These are phyloP conservation scores for Fonsecaea pugnacius DNA, from an alignment of 2,329 filamentous ascomycete genomes.

Conservation along the genomic window DNA sequence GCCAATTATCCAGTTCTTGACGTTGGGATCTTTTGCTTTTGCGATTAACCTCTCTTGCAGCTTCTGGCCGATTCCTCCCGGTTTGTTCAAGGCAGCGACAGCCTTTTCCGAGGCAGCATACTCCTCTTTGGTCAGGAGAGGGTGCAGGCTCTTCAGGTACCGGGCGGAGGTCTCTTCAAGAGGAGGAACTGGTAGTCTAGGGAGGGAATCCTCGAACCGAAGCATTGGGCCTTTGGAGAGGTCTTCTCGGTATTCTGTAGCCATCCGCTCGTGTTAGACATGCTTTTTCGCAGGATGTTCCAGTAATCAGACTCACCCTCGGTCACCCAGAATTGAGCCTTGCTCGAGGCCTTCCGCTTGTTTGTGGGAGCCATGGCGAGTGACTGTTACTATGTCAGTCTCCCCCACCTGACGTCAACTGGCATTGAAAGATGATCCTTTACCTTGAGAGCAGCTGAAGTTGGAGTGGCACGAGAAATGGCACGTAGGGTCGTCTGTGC, in stretches of 20 bases:
- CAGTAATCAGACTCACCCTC: conserved; percentile 47
- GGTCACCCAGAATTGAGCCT: conserved; percentile 40
- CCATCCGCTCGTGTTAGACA: neutral
- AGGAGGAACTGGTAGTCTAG: conserved; percentile 64
- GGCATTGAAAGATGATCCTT: neutral
- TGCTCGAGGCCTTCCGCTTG: conserved; percentile 49
- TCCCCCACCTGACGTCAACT: conserved; percentile 24
- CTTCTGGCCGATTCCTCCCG: conserved; percentile 79
- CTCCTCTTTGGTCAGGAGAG: conserved; percentile 63
- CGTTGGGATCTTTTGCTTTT: conserved; percentile 75
- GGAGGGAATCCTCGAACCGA: conserved; percentile 69
- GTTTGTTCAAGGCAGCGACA: conserved; percentile 83
- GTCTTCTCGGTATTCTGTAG: conserved; percentile 67
- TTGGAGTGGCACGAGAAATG: conserved; percentile 26
- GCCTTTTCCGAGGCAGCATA: conserved; percentile 72
- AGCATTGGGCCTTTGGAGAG: conserved; percentile 66
- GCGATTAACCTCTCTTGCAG: conserved; percentile 88
- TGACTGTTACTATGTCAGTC: conserved; percentile 28
- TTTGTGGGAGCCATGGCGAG: conserved; percentile 38
- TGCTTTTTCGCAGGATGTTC: neutral
- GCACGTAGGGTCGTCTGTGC: conserved; percentile 32
- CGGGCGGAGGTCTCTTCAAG: conserved; percentile 67
- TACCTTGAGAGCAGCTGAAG: conserved; percentile 28
- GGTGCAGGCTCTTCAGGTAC: conserved; percentile 70
- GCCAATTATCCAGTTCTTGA: conserved; percentile 93